Conservation (phyloP, 2,329 filamentous ascomycete genomes). For the Diaporthe sp. region DNA sequence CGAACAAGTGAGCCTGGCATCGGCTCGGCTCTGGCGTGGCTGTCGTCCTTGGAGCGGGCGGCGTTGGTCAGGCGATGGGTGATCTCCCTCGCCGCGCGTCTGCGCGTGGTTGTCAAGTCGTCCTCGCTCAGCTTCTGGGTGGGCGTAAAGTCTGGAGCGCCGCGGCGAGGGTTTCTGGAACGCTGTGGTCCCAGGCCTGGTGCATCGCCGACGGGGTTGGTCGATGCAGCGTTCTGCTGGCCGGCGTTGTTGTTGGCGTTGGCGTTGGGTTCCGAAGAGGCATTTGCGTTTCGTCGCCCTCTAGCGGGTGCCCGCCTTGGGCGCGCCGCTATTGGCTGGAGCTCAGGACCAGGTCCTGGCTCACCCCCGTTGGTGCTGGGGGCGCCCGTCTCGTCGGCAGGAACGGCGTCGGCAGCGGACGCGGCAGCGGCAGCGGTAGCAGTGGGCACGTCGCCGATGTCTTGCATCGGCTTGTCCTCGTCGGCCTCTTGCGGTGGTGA, state of each 20-base stretch:
- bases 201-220: conserved; percentile 6
- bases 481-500: conserved; percentile 35
- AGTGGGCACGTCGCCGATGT: not conserved
- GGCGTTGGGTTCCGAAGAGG: conserved; percentile 31
- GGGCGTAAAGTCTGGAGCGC: conserved; percentile 38
- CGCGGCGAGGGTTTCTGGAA: conserved; percentile 35
- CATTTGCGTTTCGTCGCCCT: conserved; percentile 35
- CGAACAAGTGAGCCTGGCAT: conserved; percentile 2
- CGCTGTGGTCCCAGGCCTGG: conserved; percentile 23
- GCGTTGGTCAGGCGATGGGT: conserved; percentile 33
- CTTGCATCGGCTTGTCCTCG: conserved; percentile 36
- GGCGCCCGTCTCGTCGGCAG: conserved; percentile 19
- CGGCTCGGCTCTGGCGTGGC: conserved; percentile 31
- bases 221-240: conserved; percentile 30
- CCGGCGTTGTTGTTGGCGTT: conserved; percentile 24
- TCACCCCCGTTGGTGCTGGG: conserved; percentile 10
- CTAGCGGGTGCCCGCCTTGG: conserved; percentile 38
- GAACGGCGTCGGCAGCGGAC: not conserved
- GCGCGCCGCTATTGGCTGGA: conserved; percentile 37
- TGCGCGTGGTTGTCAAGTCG: conserved; percentile 29
- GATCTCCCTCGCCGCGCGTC: conserved; percentile 27
- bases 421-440: not conserved
- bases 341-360: conserved; percentile 28
- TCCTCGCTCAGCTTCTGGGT: conserved; percentile 35
- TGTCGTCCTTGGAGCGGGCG: conserved; percentile 29